phyloP scores from a whole-genome alignment of 169 alveolate genomes.

The Haemoproteus tartakovskyi region DNA sequence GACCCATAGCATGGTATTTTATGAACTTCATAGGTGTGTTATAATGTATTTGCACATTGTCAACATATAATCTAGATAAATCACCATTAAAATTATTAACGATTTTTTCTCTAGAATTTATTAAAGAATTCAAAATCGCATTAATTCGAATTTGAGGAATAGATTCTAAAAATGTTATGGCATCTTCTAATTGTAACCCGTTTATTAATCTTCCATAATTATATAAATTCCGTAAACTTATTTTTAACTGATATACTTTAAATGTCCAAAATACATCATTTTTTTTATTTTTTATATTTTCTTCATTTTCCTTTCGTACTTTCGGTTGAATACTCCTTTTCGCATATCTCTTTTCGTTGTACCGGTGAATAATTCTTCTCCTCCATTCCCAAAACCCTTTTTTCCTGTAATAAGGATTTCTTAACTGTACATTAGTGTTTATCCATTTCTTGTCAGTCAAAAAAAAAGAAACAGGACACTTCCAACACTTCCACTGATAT shows the following conservation, averaged over 20 bases:
- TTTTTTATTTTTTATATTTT: slow-evolving; percentile 61
- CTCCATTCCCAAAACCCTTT: slow-evolving; percentile 84
- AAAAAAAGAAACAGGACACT: background rate
- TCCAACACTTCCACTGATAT: background rate
- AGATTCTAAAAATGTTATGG: slow-evolving; percentile 77
- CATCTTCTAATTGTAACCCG: slow-evolving; percentile 76
- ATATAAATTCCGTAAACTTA: slow-evolving; percentile 74
- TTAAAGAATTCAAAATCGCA: slow-evolving; percentile 71
- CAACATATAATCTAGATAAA: slow-evolving; percentile 77
- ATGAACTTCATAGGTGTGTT: slow-evolving; percentile 67
- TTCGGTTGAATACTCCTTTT: slow-evolving; percentile 72
- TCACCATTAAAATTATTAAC: slow-evolving; percentile 77
- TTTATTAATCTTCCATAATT: slow-evolving; percentile 71
- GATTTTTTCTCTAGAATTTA: slow-evolving; percentile 73
- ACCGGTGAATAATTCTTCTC: slow-evolving; percentile 68
- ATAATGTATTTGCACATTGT: slow-evolving; percentile 68
- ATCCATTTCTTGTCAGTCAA: slow-evolving; percentile 11
- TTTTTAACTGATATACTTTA: slow-evolving; percentile 74
- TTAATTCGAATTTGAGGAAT: slow-evolving; percentile 76
- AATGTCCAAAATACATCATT: slow-evolving; percentile 75
- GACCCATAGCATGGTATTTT: slow-evolving; percentile 63
- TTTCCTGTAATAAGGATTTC: slow-evolving; percentile 79
- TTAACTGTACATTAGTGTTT: slow-evolving; percentile 71
- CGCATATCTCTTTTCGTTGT: slow-evolving; percentile 70
- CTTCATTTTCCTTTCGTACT: slow-evolving; percentile 70